Conservation (phyloP, 192 early-diverging fungal genomes). For the Linnemannia exigua region DNA sequence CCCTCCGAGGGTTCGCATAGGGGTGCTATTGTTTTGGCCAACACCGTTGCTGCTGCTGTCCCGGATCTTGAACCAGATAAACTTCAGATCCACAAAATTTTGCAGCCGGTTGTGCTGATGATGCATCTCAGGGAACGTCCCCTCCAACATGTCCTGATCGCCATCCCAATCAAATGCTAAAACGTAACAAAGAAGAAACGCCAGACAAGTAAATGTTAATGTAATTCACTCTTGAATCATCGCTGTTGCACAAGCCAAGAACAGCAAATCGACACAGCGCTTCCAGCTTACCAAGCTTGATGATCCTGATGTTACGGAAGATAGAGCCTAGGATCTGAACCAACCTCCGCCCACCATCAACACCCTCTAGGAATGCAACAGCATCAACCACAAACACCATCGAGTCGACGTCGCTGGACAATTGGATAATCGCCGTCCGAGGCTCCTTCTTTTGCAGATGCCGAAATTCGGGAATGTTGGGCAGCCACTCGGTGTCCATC, state of each 20-base stretch:
- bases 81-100: slow-evolving; percentile 36
- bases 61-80: not conserved
- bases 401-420: slow-evolving; percentile 17
- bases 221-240: not conserved
- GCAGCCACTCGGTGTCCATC: slow-evolving; percentile 45
- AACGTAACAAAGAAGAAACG: not conserved
- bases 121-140: slow-evolving; percentile 7
- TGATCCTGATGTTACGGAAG: not conserved
- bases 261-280: too few species aligned
- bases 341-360: not conserved
- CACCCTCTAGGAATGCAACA: slow-evolving; percentile 16
- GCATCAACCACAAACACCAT: slow-evolving; percentile 35
- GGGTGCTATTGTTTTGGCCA: not conserved
- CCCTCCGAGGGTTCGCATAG: not conserved
- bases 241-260: not conserved
- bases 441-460: not conserved
- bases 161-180: slow-evolving; percentile 45
- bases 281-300: slow-evolving; percentile 32
- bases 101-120: not conserved
- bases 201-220: not conserved
- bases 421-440: slow-evolving; percentile 30
- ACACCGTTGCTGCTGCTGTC: not conserved
- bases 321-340: slow-evolving; percentile 19
- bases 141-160: slow-evolving; percentile 30
- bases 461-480: slow-evolving; percentile 12